Evolutionary conservation across 202 grass and related monocot species (phyloP).

Genomic region (Elaeis oleifera): DNA sequence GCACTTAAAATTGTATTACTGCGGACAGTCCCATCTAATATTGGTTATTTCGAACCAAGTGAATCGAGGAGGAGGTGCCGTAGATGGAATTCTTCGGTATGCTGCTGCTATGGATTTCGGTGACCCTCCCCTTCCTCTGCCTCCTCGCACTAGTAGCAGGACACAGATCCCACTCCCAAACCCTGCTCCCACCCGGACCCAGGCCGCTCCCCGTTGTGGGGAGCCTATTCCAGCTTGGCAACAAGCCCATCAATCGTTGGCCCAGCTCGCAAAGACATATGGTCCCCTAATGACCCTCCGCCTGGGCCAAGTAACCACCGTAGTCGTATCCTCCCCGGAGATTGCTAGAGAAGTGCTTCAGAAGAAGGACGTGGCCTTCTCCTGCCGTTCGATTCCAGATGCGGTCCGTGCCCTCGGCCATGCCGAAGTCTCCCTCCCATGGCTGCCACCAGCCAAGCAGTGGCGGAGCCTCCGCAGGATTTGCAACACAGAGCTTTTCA

Average conservation of each 20-base stretch:
- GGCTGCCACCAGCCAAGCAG: constrained; percentile 14
- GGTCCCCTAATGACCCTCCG: constrained; percentile 33
- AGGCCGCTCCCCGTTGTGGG: constrained; percentile 28
- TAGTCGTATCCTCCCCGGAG: constrained; percentile 37
- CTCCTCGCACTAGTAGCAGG: background rate
- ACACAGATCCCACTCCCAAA: background rate
- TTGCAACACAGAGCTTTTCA: constrained; percentile 32
- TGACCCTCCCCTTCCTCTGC: constrained; percentile 16
- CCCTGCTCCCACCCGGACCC: constrained; percentile 23
- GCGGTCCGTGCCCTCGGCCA: constrained; percentile 1
- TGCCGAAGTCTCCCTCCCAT: constrained; percentile 24
- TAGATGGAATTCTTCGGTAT: too few species aligned
- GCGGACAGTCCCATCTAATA: too few species aligned
- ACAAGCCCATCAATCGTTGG: constrained; percentile 27
- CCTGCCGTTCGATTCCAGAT: constrained; percentile 26
- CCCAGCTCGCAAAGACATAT: constrained; percentile 18
- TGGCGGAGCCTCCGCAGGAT: constrained; percentile 35
- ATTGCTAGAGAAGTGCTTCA: constrained; percentile 23
- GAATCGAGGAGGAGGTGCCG: too few species aligned
- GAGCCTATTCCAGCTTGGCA: constrained; percentile 28
- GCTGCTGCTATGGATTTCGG: constrained; percentile 7
- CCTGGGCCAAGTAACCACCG: constrained; percentile 27
- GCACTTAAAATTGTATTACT: too few species aligned
- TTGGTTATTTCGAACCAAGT: too few species aligned
- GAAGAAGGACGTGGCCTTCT: constrained; percentile 30